Evolutionary conservation across 179 eudicot species (phyloP), one percentile per base, ranked within the genome.

Genomic region (Beta corolliflora): DNA sequence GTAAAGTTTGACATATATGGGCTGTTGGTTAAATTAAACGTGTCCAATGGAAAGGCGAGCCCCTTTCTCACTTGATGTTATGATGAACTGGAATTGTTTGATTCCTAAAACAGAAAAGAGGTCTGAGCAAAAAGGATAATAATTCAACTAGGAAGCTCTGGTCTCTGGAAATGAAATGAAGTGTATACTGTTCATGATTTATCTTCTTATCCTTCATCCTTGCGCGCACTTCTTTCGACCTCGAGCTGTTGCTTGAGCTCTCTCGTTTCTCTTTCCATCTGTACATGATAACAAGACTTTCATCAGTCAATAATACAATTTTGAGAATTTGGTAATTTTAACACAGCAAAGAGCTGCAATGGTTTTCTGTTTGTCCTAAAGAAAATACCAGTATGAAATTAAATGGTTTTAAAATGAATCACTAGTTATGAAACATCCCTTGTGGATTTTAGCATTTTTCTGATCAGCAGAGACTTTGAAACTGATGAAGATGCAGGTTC

Each of bases 241-340:
- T 90, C 94, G 80, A 96, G 97, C 75, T 92, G 91, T 14, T 91
- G 89, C 88, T 93, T 96, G 68, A 93, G 91, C 92, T 93, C 98
- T 81, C 85, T 86, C 91, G 92, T 85, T 85, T 94, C 95, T 75
- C 71, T 91, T 88, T 94, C 98, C 97, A 96, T 84, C 99, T 96
- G 83, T 19, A 78, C 5, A 79, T 23, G 21, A 53, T 60, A 79
- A 79, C 77, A 69, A 25, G 29, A 25, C 29, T 25, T 25, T 25
- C 29, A 25, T 25, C 29, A 59, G 63, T 75, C 67, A 67, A 54
- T 46, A 55, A 46, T 46, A 46, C 50, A 46, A 7, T 7, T 7
- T 64, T 61, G 16, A 56, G 21, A 61, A 9, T 61, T 61, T 61
- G 14, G 9, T 61, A 25, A 25, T 72, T 61, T 58, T 73, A 61